Percentiles rank a stretch among this genome's conserved stretches.
phyloP scores from a whole-genome alignment of 345 rosid genomes.

The Hypericum androsaemum region DNA sequence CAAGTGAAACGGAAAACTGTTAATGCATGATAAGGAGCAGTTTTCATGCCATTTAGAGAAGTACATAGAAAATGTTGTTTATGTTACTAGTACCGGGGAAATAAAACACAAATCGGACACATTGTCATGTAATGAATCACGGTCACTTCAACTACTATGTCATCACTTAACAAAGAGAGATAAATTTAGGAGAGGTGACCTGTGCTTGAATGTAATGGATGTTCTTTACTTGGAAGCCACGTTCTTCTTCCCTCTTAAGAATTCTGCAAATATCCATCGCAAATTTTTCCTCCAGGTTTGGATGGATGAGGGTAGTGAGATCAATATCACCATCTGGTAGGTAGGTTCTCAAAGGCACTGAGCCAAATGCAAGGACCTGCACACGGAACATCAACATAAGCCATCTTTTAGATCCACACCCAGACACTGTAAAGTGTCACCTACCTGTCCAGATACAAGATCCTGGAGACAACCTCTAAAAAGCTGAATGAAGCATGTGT shows the following conservation, averaged over 20 bases:
- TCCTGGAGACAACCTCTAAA: no score
- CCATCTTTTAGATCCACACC: not conserved
- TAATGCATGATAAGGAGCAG: no score
- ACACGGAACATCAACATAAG: not conserved
- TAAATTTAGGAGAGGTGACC: conserved; percentile 17
- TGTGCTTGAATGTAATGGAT: conserved; percentile 22
- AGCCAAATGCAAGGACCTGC: conserved; percentile 22
- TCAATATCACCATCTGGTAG: conserved; percentile 31
- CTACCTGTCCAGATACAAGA: no score
- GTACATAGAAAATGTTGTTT: no score
- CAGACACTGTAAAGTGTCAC: not conserved
- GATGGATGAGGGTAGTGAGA: conserved; percentile 14
- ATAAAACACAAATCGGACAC: no score
- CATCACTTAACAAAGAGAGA: conserved; percentile 1
- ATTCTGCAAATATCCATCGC: conserved; percentile 15
- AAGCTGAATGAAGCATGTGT: no score
- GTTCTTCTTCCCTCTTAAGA: conserved; percentile 14
- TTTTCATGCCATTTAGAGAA: no score
- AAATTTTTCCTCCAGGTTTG: conserved; percentile 19
- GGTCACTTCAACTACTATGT: no score
- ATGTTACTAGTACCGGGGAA: no score
- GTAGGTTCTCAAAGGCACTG: conserved; percentile 26
- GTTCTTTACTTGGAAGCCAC: conserved; percentile 14
- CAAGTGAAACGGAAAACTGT: no score
- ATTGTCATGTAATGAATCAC: no score